A percentile compares a stretch with the other conserved stretches of the same genome.
Evolutionary conservation across 441 rosid species (phyloP).

Genomic region (Jatropha podagrica): DNA sequence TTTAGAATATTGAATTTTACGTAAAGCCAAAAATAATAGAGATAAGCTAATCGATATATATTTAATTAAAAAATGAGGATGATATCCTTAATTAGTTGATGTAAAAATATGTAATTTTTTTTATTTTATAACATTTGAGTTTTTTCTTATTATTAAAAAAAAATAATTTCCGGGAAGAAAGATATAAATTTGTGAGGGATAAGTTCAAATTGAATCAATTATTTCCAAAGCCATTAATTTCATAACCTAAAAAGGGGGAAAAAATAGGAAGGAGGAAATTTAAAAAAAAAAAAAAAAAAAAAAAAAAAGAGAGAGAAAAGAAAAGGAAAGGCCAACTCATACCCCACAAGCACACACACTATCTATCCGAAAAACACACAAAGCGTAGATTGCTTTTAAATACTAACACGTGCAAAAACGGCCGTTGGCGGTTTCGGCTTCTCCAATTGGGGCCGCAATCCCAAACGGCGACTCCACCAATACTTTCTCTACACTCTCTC

Average conservation of each 20-base stretch:
- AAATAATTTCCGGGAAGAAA: background rate
- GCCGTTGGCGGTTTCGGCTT: conserved; percentile 37
- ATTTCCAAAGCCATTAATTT: conserved; percentile 8
- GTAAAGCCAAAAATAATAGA: too few species aligned
- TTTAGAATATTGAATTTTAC: too few species aligned
- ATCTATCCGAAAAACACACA: background rate
- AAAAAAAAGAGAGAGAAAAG: background rate
- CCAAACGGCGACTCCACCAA: conserved; percentile 14
- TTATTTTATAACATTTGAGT: too few species aligned
- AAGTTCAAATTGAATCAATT: conserved; percentile 6
- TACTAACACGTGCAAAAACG: conserved; percentile 36
- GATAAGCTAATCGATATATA: too few species aligned
- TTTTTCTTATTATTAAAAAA: background rate
- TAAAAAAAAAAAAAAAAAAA: too few species aligned
- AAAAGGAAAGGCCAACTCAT: background rate
- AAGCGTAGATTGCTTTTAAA: background rate
- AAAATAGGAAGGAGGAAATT: background rate
- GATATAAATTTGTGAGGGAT: background rate
- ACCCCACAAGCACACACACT: background rate
- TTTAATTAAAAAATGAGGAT: too few species aligned
- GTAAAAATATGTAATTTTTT: too few species aligned
- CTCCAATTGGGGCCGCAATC: conserved; percentile 13
- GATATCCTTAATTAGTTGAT: too few species aligned
- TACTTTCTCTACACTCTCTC: background rate
- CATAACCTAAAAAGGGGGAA: background rate